A percentile compares a stretch with the other conserved stretches of the same genome.
Conservation (phyloP, 371 early-diverging fungal genomes). For the Paraphysoderma sedebokerense region DNA sequence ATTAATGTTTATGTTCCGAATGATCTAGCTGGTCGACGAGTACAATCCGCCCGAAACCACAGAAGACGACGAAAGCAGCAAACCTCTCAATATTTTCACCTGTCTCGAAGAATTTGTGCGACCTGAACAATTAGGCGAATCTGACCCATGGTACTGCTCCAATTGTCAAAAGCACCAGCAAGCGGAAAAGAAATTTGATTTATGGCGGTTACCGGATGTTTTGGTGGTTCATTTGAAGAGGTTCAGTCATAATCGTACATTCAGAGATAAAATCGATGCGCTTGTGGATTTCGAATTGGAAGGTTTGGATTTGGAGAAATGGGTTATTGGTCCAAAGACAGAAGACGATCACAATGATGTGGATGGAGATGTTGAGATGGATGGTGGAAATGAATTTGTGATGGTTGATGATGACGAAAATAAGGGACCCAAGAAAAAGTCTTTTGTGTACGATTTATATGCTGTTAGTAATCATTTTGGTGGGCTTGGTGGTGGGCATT, state of each 20-base stretch:
- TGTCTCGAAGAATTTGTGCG: slow-evolving; percentile 64
- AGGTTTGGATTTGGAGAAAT: slow-evolving; percentile 43
- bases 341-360: slow-evolving; percentile 3
- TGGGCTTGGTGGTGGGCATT: slow-evolving; percentile 85
- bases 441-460: slow-evolving; percentile 75
- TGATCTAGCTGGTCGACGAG: too few species aligned
- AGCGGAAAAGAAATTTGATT: slow-evolving; percentile 67
- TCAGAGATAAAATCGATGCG: slow-evolving; percentile 70
- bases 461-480: slow-evolving; percentile 85
- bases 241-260: slow-evolving; percentile 51
- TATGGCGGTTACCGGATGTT: slow-evolving; percentile 70
- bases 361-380: too few species aligned
- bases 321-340: slow-evolving; percentile 15
- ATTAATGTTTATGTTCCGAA: too few species aligned
- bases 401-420: too few species aligned
- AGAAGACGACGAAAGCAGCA: too few species aligned
- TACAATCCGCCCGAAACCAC: too few species aligned
- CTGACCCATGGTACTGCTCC: slow-evolving; percentile 72
- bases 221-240: slow-evolving; percentile 84
- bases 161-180: slow-evolving; percentile 59
- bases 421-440: too few species aligned
- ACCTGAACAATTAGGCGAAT: slow-evolving; percentile 63
- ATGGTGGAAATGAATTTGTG: too few species aligned
- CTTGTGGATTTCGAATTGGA: slow-evolving; percentile 64
- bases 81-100: too few species aligned